phyloP scores from a whole-genome alignment of 2,329 filamentous ascomycete species.

The Parafenestella ontariensis region DNA sequence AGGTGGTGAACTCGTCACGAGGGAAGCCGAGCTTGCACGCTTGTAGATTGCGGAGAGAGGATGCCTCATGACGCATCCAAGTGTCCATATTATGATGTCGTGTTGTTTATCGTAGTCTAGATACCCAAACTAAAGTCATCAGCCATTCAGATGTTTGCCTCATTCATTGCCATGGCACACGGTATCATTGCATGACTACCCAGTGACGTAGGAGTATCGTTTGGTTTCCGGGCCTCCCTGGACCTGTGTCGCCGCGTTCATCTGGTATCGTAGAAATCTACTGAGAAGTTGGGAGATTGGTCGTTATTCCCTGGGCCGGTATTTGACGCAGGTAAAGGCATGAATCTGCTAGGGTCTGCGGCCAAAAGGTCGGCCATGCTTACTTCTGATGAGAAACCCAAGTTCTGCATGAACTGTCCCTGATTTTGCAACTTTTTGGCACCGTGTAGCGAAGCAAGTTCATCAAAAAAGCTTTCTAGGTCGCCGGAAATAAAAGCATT shows the following conservation, averaged over 20 bases:
- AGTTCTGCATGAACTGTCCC: constrained; percentile 70
- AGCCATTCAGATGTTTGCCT: no score
- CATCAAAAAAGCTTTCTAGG: constrained; percentile 62
- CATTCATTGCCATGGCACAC: no score
- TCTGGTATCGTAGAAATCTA: constrained; percentile 29
- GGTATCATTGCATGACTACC: not conserved
- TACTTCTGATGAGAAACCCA: constrained; percentile 68
- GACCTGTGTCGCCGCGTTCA: not conserved
- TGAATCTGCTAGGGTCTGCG: constrained; percentile 46
- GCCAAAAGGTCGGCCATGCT: constrained; percentile 62
- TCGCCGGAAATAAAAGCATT: constrained; percentile 51
- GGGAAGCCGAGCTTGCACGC: constrained; percentile 9
- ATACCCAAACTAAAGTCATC: not conserved
- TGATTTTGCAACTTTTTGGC: constrained; percentile 62
- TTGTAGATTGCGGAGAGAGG: not conserved
- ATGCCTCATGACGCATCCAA: not conserved
- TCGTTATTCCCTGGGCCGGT: constrained; percentile 30
- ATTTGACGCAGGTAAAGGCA: constrained; percentile 40
- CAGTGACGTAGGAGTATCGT: no score
- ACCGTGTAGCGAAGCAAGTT: constrained; percentile 63
- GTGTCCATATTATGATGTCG: not conserved
- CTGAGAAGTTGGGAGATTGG: constrained; percentile 26
- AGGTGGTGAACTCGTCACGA: not conserved
- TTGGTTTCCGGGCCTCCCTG: no score
- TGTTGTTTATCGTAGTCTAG: not conserved